Evolutionary conservation across 2,329 filamentous ascomycete species (phyloP), one percentile per base, ranked within the genome.

Genomic region (Penicillium sp.): DNA sequence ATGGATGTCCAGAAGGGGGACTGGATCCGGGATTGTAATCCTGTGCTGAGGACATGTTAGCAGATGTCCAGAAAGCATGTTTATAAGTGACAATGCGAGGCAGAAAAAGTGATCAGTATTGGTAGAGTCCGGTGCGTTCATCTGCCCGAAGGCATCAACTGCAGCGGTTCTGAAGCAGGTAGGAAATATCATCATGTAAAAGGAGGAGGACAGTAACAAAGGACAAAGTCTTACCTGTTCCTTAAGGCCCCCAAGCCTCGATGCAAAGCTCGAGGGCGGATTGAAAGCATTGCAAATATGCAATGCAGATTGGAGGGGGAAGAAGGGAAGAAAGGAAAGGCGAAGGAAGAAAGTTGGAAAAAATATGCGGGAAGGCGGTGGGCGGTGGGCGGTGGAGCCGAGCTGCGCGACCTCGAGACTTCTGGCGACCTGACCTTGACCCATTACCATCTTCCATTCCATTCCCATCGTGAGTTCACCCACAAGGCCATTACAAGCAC

Each of bases 151-250:
- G 56, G 75, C 75, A 78, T 86, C 82, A 84, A 82, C 81, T 82
- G 84, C 84, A 86, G 84, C 84, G 84, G 84, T 87, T 86, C 84
- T 85, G 75, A 68, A 71, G 68, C 68, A 59, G 60, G 56, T 59
- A 56, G 64, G 63, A 63, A 55, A 68, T 69, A 68, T 78, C 75
- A 77, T 79, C 76, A 75, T 72, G 46, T 51, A 55, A 61, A 42
- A 37, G 49, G 5, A 26, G 42, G 41, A 49, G 40, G 41, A 30
- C n/a, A 21, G 27, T 13, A 24, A 37, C 46, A 56, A n/a, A 26
- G 41, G 36, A 48, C 40, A 51, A 45, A 23, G 56, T 60, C 70
- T 65, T 71, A 78, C 76, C 70, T 72, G 37, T 52, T 52, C 17
- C 55, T 52, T 18, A 65, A 49, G 47, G 54, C 61, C 56, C 60